phyloP scores from a whole-genome alignment of 1,284 basidiomycete genomes.

The Termitomyces sp. region DNA sequence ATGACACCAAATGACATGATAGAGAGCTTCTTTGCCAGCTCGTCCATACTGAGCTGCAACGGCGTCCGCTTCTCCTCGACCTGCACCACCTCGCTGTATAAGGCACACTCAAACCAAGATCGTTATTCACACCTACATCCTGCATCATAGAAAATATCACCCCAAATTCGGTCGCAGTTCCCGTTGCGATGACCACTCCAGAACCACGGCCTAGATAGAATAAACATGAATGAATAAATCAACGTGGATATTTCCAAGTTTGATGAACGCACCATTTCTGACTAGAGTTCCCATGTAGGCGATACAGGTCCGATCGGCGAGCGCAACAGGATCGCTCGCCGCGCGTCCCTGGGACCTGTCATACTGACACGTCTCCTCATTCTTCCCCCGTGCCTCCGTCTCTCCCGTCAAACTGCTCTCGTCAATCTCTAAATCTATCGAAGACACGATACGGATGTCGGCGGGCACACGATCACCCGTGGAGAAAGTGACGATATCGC shows the following conservation, averaged over 20 bases:
- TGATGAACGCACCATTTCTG: conserved; percentile 62
- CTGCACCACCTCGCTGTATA: conserved; percentile 28
- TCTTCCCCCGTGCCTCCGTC: conserved; percentile 78
- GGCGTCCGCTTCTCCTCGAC: conserved; percentile 93
- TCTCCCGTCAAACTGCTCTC: conserved; percentile 96
- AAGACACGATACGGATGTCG: conserved; percentile 78
- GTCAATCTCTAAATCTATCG: conserved; percentile 88
- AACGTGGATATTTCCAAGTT: conserved; percentile 1
- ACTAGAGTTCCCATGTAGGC: conserved; percentile 98
- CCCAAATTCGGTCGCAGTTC: conserved; percentile 89
- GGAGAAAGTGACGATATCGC: conserved; percentile 88
- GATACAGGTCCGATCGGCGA: conserved; percentile 86
- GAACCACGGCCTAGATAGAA: conserved; percentile 61
- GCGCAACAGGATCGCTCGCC: conserved; percentile 51
- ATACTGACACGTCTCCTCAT: conserved; percentile 45
- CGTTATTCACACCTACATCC: conserved; percentile 52
- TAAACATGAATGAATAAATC: conserved; percentile 3
- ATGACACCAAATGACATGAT: conserved; percentile 90
- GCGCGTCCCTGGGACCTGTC: conserved; percentile 18
- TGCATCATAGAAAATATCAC: conserved; percentile 99
- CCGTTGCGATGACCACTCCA: conserved; percentile 90
- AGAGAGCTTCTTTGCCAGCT: conserved; percentile 90
- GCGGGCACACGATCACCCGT: conserved; percentile 94
- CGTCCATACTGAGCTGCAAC: conserved; percentile 93
- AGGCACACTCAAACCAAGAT: background rate